Base-by-base conservation (phyloP, 768 basidiomycete species). In the Lanmaoa pseudosensibilis region DNA sequence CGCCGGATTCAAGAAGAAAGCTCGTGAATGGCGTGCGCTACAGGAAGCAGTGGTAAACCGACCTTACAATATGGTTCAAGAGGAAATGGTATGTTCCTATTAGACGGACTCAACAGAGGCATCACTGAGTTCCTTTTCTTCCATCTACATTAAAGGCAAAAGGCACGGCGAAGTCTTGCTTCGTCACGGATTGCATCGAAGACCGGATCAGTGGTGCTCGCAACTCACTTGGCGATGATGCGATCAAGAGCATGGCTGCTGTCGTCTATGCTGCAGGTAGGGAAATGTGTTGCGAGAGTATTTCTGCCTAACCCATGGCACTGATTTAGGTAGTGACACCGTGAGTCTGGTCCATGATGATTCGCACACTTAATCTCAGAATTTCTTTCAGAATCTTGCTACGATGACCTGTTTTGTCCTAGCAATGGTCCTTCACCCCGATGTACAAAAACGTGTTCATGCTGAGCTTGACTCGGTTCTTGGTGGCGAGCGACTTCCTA, bases 231-330 rank as follows among this genome's bases (percentile, higher is more conserved):
- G 37, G 10, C 3, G 45, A 54, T 23, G 25, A 54, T 11, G 52
- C 44, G 19, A 54, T 54, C 36, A 54, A 54, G 30, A 54, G 52
- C 36, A 54, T 54, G 45, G 52, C 52, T 8, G 52, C 52, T 18
- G 52, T 54, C 5, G 52, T 54, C 25, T 54, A 54, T 21, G 52
- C 44, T 30, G 52, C 52, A 47, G 45, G 52, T 54, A 23, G 19
- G 52, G 21, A n/a, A 4, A 13, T 10, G 32, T 18, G 18, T 27
- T 25, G 5, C 8, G 12, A 2, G 11, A 10, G 27, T 18, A 5
- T 36, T 27, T 53, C n/a, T 46, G 11, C 25, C 44, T 53, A 18
- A 54, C 36, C 1, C n/a, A 6, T 19, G 6, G 9, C 19, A 18
- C 30, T 13, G 4, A 30, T 21, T 18, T 32, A 54, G 52, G 52